phyloP scores from a whole-genome alignment of 1,284 basidiomycete genomes.

The Pholiota adiposa region DNA sequence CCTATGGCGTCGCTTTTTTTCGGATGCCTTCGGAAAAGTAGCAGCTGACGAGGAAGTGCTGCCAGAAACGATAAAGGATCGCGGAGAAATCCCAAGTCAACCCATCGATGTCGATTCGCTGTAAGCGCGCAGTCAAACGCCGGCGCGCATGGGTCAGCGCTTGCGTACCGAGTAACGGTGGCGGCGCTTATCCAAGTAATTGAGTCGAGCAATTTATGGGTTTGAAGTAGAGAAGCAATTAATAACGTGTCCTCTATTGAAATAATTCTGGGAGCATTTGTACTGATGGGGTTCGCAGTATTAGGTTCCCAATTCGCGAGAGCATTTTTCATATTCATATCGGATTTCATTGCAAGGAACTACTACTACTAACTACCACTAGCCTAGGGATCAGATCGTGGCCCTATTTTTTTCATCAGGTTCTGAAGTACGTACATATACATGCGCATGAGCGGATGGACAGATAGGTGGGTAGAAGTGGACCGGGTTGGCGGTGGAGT shows the following conservation, averaged over 20 bases:
- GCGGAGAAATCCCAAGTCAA: not conserved
- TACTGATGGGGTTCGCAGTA: no score
- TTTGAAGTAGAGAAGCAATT: no score
- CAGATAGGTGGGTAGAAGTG: not conserved
- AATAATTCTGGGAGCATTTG: no score
- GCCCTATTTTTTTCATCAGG: not conserved
- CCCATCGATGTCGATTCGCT: not conserved
- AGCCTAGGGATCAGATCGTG: not conserved
- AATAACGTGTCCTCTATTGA: no score
- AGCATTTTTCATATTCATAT: not conserved
- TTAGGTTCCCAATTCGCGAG: no score
- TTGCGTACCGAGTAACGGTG: no score
- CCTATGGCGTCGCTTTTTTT: no score
- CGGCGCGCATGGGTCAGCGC: no score
- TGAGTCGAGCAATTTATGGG: no score
- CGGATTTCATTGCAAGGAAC: not conserved
- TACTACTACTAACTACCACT: not conserved
- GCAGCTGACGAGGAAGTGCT: no score
- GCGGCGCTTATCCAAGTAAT: no score
- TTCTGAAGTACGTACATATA: not conserved
- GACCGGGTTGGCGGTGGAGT: not conserved
- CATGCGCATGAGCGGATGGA: not conserved
- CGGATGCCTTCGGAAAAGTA: no score
- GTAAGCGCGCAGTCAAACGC: not conserved
- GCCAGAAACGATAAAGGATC: not conserved